These are phyloP conservation scores for Sporothrix globosa DNA, from an alignment of 2,329 filamentous ascomycete genomes.

Conservation along the genomic window DNA sequence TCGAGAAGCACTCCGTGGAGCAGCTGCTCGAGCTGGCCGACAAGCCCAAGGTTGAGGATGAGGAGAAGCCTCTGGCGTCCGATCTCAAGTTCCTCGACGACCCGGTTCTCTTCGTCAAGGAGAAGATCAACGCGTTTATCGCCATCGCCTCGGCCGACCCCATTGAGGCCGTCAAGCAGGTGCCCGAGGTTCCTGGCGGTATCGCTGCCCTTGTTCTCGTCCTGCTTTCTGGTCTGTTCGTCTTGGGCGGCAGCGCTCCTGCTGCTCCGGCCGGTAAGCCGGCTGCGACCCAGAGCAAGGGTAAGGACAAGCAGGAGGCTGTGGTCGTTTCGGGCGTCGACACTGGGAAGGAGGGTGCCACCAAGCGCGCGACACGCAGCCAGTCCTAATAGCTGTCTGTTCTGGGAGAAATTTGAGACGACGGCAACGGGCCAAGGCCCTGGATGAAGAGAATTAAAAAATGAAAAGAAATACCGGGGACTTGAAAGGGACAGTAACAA, in stretches of 20 bases:
- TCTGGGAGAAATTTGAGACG: not conserved
- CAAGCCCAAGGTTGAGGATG: constrained; percentile 71
- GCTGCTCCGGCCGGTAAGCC: constrained; percentile 75
- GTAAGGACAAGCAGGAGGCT: constrained; percentile 67
- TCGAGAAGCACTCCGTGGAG: constrained; percentile 84
- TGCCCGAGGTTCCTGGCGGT: constrained; percentile 87
- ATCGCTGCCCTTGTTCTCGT: constrained; percentile 73
- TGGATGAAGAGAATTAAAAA: not conserved
- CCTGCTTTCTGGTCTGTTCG: constrained; percentile 63
- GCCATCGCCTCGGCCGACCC: constrained; percentile 81
- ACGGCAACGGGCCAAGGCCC: not conserved
- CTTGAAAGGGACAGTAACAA: not conserved
- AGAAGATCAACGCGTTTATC: constrained; percentile 92
- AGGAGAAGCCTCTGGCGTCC: constrained; percentile 68
- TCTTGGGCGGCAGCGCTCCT: constrained; percentile 62
- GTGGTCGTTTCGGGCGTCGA: constrained; percentile 66
- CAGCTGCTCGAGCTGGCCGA: constrained; percentile 75
- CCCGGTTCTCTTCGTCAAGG: constrained; percentile 81
- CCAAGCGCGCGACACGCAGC: constrained; percentile 63
- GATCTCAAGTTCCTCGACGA: constrained; percentile 90
- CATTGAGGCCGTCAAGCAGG: constrained; percentile 80
- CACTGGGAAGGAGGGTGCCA: constrained; percentile 68
- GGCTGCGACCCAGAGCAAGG: constrained; percentile 61
- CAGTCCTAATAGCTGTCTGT: constrained; percentile 46
- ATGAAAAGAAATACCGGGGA: not conserved